phyloP scores from a whole-genome alignment of 306 rosid species.

The Begonia peltatifolia region DNA sequence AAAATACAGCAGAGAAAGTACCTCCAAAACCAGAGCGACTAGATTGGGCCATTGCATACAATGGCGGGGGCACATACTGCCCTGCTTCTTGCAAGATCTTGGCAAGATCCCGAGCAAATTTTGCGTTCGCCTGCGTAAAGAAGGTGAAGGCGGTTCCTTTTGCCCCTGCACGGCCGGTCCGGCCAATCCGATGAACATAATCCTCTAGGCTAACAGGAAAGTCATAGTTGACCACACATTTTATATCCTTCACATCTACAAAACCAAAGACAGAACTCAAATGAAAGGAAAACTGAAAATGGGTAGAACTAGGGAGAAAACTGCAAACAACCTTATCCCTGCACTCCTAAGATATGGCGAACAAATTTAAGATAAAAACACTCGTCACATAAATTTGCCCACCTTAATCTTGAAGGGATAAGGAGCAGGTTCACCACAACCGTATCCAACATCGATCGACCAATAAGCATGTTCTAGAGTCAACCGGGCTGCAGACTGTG shows the following conservation, averaged over 20 bases:
- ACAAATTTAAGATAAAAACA: constrained; percentile 80
- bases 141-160: constrained; percentile 82
- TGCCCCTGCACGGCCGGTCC: constrained; percentile 98
- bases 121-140: constrained; percentile 66
- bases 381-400: constrained; percentile 92
- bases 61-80: constrained; percentile 52
- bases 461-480: constrained; percentile 59
- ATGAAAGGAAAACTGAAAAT: constrained; percentile 2
- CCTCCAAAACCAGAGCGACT: constrained; percentile 47
- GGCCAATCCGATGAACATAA: constrained; percentile 89
- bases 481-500: constrained; percentile 99
- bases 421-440: constrained; percentile 91
- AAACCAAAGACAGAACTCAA: not conserved
- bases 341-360: constrained; percentile 53
- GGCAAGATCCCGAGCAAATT: constrained; percentile 52
- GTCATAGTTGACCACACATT: constrained; percentile 86
- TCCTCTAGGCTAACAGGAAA: constrained; percentile 94
- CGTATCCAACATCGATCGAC: constrained; percentile 50
- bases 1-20: constrained; percentile 13
- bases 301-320: constrained; percentile 28
- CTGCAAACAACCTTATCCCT: constrained; percentile 89
- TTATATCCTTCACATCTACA: constrained; percentile 97
- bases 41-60: constrained; percentile 46
- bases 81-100: constrained; percentile 83
- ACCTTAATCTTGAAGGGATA: constrained; percentile 98